Conservation (phyloP, 2,329 filamentous ascomycete genomes). For the Alternaria infectoria region DNA sequence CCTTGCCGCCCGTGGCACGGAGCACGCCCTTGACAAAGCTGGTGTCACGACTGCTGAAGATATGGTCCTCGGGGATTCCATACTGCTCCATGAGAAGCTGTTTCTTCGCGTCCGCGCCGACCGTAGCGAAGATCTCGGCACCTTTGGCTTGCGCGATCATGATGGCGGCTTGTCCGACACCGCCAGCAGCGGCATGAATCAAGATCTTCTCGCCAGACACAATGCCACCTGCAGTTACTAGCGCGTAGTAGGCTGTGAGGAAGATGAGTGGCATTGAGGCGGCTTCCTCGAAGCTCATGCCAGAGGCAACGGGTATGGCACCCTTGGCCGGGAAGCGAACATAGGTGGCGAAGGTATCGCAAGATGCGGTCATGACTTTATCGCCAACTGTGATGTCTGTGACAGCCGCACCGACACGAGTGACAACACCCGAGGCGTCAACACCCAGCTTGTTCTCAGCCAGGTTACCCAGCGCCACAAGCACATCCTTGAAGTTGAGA, state of each 20-base stretch:
- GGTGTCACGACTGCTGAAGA: slow-evolving; percentile 31
- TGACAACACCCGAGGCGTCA: slow-evolving; percentile 1
- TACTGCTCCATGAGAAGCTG: slow-evolving; percentile 13
- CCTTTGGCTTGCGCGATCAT: slow-evolving; percentile 22
- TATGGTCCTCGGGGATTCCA: slow-evolving; percentile 28
- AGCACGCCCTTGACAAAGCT: slow-evolving; percentile 14
- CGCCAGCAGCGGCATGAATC: slow-evolving; percentile 36
- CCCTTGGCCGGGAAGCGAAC: slow-evolving; percentile 12
- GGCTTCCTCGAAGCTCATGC: slow-evolving; percentile 10
- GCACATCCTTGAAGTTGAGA: slow-evolving; percentile 9
- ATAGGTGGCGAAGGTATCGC: slow-evolving; percentile 7
- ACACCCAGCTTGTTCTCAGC: slow-evolving; percentile 7
- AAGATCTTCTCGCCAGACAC: slow-evolving; percentile 35
- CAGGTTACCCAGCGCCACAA: slow-evolving; percentile 5
- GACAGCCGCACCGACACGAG: slow-evolving; percentile 2
- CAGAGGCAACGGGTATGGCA: neutral
- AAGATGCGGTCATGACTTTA: slow-evolving; percentile 7
- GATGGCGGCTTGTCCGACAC: slow-evolving; percentile 32
- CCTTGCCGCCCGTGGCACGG: slow-evolving; percentile 26
- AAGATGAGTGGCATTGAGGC: slow-evolving; percentile 12
- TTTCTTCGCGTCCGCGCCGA: slow-evolving; percentile 17
- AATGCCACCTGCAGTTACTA: slow-evolving; percentile 1
- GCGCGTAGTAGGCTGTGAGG: slow-evolving; percentile 6
- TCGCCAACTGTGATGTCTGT: slow-evolving; percentile 2
- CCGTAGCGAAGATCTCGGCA: slow-evolving; percentile 26